Conservation (phyloP, 495 filamentous ascomycete species). For the Aspergillus sclerotiicarbonarius region DNA sequence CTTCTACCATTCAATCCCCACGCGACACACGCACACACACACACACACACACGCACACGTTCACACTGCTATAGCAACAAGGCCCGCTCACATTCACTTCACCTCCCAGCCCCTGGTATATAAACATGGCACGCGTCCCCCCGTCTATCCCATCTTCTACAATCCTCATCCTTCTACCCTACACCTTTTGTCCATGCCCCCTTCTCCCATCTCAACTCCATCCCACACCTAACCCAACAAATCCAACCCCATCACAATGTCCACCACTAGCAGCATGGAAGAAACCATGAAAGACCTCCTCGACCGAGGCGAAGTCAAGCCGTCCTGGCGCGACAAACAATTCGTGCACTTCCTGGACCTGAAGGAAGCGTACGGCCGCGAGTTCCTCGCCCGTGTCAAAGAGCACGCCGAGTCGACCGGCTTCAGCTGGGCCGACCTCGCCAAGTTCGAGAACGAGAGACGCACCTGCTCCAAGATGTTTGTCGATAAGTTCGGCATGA, state of each 20-base stretch:
- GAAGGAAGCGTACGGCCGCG: constrained; percentile 11
- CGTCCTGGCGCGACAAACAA: constrained; percentile 8
- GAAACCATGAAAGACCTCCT: constrained; percentile 13
- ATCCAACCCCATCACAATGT: constrained; percentile 6
- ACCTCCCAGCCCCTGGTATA: too few relatives aligned
- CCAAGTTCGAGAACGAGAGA: background rate
- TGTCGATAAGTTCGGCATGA: constrained; percentile 3
- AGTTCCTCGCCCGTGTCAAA: constrained; percentile 13
- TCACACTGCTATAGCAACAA: too few relatives aligned
- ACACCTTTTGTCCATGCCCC: too few relatives aligned
- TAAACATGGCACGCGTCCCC: too few relatives aligned
- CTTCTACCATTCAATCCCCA: too few relatives aligned
- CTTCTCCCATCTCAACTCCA: too few relatives aligned
- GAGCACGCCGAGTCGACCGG: constrained; percentile 1
- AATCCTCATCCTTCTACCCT: too few relatives aligned
- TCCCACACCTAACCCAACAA: background rate
- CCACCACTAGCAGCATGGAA: background rate
- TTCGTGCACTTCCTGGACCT: constrained; percentile 24
- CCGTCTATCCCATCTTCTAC: too few relatives aligned
- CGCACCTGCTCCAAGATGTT: constrained; percentile 8
- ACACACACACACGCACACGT: too few relatives aligned
- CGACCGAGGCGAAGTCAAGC: constrained; percentile 10
- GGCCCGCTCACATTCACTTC: too few relatives aligned
- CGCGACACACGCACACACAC: too few relatives aligned
- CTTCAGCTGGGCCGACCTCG: constrained; percentile 1